phyloP scores from a whole-genome alignment of 176 grass and related monocot species.

The Elaeis guineensis region DNA sequence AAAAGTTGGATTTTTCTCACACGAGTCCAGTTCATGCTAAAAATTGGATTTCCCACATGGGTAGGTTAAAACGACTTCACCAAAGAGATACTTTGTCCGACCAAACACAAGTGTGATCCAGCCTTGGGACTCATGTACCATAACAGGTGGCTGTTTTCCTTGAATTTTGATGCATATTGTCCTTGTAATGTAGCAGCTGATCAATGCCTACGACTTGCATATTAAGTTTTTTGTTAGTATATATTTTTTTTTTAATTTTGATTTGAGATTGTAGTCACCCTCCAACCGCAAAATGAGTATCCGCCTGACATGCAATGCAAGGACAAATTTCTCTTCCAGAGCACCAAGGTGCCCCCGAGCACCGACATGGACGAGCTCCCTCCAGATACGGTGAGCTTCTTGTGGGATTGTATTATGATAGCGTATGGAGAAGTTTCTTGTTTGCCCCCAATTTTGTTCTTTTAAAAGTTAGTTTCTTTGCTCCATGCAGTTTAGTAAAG shows the following conservation, averaged over 20 bases:
- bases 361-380: neutral
- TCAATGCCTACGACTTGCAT: too few species aligned
- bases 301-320: constrained; percentile 1
- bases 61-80: constrained; percentile 96
- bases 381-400: neutral
- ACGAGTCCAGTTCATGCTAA: neutral
- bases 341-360: neutral
- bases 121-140: constrained; percentile 91
- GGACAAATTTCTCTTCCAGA: neutral
- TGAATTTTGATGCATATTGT: neutral
- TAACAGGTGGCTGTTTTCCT: constrained; percentile 44
- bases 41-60: constrained; percentile 3
- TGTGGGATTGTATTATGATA: neutral
- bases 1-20: too few species aligned
- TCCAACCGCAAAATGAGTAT: neutral
- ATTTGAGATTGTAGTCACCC: neutral
- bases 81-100: constrained; percentile 94
- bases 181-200: neutral
- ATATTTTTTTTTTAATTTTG: constrained; percentile 13
- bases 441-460: too few species aligned
- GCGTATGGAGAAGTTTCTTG: too few species aligned
- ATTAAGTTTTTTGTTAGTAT: neutral
- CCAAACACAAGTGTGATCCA: constrained; percentile 79
- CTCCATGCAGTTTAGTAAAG: constrained; percentile 73
- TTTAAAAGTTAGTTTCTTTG: neutral